Evolutionary conservation across 495 filamentous ascomycete species (phyloP).

Genomic region (Xylaria palmicola): DNA sequence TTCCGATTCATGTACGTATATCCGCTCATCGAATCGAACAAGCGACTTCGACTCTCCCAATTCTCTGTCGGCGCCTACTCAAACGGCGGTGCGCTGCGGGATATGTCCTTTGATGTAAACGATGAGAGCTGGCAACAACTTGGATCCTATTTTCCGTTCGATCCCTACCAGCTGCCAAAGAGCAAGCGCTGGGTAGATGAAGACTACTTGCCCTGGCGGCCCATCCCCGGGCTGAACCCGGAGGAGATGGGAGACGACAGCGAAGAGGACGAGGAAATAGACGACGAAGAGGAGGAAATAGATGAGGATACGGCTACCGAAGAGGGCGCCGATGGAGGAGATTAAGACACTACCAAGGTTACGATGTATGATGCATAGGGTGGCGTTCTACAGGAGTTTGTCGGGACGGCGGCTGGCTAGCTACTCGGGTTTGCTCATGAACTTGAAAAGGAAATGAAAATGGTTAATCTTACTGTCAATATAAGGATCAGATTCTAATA

Average conservation of each 20-base stretch:
- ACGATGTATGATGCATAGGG: conserved; percentile 16
- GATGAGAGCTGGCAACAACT: conserved; percentile 73
- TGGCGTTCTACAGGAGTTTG: conserved; percentile 11
- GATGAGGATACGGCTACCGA: conserved; percentile 50
- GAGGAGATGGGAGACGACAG: conserved; percentile 50
- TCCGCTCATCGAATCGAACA: conserved; percentile 86
- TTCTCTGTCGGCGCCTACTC: conserved; percentile 49
- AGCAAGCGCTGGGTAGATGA: conserved; percentile 82
- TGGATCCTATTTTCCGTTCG: conserved; percentile 95
- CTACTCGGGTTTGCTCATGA: neutral
- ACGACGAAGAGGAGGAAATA: conserved; percentile 54
- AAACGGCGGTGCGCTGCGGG: conserved; percentile 55
- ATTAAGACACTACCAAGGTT: conserved; percentile 16
- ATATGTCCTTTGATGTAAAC: conserved; percentile 60
- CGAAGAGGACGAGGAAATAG: conserved; percentile 42
- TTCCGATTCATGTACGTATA: conserved; percentile 86
- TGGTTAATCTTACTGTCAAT: neutral
- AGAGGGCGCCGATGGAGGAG: conserved; percentile 40
- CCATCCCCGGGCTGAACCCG: conserved; percentile 65
- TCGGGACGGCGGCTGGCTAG: conserved; percentile 8
- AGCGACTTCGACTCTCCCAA: conserved; percentile 68
- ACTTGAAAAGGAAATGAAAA: neutral
- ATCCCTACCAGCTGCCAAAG: conserved; percentile 84
- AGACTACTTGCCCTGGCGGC: conserved; percentile 83
- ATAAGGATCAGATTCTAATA: neutral